Conservation (phyloP, 2,329 filamentous ascomycete species). For the Allantophomopsis cytisporea region DNA sequence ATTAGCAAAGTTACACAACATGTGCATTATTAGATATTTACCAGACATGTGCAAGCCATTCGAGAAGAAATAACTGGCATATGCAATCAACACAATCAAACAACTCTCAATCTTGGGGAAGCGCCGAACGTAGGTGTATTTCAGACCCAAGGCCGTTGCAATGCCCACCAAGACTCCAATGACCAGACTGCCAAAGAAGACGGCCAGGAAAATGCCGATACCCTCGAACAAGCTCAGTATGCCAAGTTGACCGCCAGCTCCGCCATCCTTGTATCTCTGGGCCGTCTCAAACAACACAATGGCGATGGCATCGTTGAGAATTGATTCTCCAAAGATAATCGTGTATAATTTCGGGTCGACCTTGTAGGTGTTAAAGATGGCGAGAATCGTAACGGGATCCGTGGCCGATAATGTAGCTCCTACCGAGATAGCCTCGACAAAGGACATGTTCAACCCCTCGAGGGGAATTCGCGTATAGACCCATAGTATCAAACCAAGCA, state of each 20-base stretch:
- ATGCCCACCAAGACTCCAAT: constrained; percentile 85
- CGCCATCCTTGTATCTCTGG: constrained; percentile 74
- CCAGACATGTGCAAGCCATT: constrained; percentile 93
- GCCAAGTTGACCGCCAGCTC: constrained; percentile 54
- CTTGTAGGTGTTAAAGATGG: constrained; percentile 99
- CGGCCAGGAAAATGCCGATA: constrained; percentile 84
- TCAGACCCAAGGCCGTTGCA: constrained; percentile 73
- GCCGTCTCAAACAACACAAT: constrained; percentile 98
- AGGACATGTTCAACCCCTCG: constrained; percentile 73
- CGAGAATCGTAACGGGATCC: constrained; percentile 92
- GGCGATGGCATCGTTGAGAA: constrained; percentile 93
- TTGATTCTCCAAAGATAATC: constrained; percentile 96
- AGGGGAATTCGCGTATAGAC: constrained; percentile 80
- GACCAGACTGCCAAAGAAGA: constrained; percentile 88
- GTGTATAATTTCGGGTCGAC: constrained; percentile 98
- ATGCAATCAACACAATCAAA: constrained; percentile 83
- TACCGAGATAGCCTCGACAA: constrained; percentile 92
- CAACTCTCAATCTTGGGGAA: constrained; percentile 97
- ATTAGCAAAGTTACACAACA: constrained; percentile 2
- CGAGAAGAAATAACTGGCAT: constrained; percentile 95
- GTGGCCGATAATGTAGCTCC: constrained; percentile 94
- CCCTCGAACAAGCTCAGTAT: constrained; percentile 79
- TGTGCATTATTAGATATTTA: constrained; percentile 30
- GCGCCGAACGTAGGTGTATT: constrained; percentile 85
- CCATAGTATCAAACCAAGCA: constrained; percentile 79